Percentiles rank a stretch among this genome's conserved stretches.
Evolutionary conservation across 306 rosid species (phyloP).

Genomic region (Pyrus betulifolia): DNA sequence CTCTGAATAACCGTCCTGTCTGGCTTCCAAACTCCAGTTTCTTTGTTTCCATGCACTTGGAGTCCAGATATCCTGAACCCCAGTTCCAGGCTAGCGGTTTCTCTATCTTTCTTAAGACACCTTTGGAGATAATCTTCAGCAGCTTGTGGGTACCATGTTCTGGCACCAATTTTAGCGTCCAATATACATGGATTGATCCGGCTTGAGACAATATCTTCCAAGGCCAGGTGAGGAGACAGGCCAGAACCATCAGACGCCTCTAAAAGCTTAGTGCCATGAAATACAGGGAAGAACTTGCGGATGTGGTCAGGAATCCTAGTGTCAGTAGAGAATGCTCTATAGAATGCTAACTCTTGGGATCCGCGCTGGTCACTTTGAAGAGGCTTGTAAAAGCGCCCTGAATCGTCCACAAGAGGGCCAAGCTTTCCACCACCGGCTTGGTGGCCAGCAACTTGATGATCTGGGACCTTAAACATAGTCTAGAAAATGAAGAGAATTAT

Average conservation of each 20-base stretch:
- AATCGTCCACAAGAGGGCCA: slow-evolving; percentile 71
- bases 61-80: slow-evolving; percentile 79
- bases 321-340: slow-evolving; percentile 26
- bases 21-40: slow-evolving; percentile 53
- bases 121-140: slow-evolving; percentile 50
- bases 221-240: slow-evolving; percentile 47
- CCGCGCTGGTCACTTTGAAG: slow-evolving; percentile 60
- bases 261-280: slow-evolving; percentile 40
- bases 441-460: slow-evolving; percentile 93
- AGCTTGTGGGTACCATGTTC: slow-evolving; percentile 70
- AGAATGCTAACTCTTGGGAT: slow-evolving; percentile 44
- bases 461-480: slow-evolving; percentile 63
- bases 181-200: slow-evolving; percentile 35
- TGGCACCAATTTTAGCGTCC: slow-evolving; percentile 75
- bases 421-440: slow-evolving; percentile 39
- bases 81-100: slow-evolving; percentile 26
- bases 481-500: slow-evolving; percentile 3
- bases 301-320: slow-evolving; percentile 27
- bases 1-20: slow-evolving; percentile 17
- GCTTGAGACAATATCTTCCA: slow-evolving; percentile 36
- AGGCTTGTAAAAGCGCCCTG: slow-evolving; percentile 80
- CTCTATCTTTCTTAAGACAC: slow-evolving; percentile 48
- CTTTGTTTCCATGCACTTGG: slow-evolving; percentile 29
- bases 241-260: slow-evolving; percentile 79
- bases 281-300: slow-evolving; percentile 50